Conservation (phyloP, 208 protist species). For the Herpetomonas tarakana region DNA sequence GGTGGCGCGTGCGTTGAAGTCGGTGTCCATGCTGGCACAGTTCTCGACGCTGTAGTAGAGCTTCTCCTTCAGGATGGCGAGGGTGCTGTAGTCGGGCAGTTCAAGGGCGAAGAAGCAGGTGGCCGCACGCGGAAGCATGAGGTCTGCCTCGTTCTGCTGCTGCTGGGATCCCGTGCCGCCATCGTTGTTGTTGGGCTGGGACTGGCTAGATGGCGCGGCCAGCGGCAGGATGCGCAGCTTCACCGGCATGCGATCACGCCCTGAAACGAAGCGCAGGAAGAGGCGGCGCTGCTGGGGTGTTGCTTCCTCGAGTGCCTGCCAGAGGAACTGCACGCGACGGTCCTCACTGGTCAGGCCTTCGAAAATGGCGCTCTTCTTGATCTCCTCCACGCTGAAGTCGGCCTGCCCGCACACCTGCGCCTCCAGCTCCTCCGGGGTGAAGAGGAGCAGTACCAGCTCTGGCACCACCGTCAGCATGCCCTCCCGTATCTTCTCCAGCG, state of each 20-base stretch:
- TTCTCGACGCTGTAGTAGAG: conserved; percentile 96
- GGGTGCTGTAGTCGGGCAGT: conserved; percentile 92
- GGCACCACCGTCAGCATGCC: conserved; percentile 89
- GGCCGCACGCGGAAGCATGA: conserved; percentile 82
- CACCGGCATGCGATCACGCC: conserved; percentile 85
- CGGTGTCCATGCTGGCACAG: conserved; percentile 94
- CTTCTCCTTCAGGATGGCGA: conserved; percentile 92
- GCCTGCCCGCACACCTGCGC: conserved; percentile 85
- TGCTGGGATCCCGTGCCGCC: conserved; percentile 73
- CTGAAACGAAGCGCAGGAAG: conserved; percentile 92
- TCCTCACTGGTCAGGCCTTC: conserved; percentile 82
- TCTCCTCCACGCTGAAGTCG: conserved; percentile 84
- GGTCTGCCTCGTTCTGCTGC: conserved; percentile 1
- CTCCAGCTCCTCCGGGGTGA: conserved; percentile 89
- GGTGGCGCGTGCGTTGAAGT: conserved; percentile 82
- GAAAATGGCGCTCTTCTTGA: conserved; percentile 78
- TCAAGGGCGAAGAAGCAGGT: conserved; percentile 97
- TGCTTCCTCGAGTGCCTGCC: conserved; percentile 84
- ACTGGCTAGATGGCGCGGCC: neutral
- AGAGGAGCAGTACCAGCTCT: conserved; percentile 70
- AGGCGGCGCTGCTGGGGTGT: conserved; percentile 78
- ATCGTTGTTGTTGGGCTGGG: conserved; percentile 16
- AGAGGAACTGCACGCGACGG: conserved; percentile 86
- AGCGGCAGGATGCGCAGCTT: conserved; percentile 81
- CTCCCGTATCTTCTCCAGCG: conserved; percentile 76